phyloP scores from a whole-genome alignment of 768 basidiomycete species.

The Termitomyces sp. region DNA sequence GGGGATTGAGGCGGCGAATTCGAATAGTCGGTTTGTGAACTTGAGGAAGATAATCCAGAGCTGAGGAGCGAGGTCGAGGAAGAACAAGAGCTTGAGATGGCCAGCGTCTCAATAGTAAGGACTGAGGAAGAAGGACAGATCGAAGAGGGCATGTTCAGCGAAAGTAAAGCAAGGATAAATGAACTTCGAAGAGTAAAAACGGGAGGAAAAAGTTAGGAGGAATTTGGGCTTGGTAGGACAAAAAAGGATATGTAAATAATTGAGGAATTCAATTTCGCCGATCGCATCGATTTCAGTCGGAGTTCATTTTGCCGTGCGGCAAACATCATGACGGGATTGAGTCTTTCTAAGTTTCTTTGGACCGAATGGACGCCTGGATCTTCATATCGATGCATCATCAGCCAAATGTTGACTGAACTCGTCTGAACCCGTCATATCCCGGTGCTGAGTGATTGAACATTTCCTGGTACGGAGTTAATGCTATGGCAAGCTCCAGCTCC shows the following conservation, averaged over 20 bases:
- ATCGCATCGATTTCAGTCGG: not conserved
- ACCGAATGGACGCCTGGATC: not conserved
- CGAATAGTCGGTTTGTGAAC: conserved; percentile 15
- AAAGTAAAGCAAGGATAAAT: not conserved
- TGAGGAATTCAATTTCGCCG: too few species aligned
- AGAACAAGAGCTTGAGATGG: conserved; percentile 12
- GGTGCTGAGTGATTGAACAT: not conserved
- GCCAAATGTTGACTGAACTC: too few species aligned
- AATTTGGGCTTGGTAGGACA: too few species aligned
- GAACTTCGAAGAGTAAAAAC: not conserved
- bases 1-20: conserved; percentile 14
- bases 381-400: too few species aligned
- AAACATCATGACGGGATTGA: not conserved
- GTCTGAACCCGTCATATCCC: too few species aligned
- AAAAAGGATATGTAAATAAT: too few species aligned
- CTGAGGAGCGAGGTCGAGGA: conserved; percentile 12
- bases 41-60: conserved; percentile 8
- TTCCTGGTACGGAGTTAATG: not conserved
- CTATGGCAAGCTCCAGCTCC: too few species aligned
- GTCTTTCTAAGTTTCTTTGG: too few species aligned
- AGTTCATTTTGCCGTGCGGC: not conserved
- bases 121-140: not conserved
- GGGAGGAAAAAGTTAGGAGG: too few species aligned
- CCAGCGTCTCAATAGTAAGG: conserved; percentile 14
- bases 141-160: conserved; percentile 4